A percentile compares a stretch with the other conserved stretches of the same genome.
phyloP scores from a whole-genome alignment of 2,329 filamentous ascomycete genomes.

The Colletotrichum tanaceti region DNA sequence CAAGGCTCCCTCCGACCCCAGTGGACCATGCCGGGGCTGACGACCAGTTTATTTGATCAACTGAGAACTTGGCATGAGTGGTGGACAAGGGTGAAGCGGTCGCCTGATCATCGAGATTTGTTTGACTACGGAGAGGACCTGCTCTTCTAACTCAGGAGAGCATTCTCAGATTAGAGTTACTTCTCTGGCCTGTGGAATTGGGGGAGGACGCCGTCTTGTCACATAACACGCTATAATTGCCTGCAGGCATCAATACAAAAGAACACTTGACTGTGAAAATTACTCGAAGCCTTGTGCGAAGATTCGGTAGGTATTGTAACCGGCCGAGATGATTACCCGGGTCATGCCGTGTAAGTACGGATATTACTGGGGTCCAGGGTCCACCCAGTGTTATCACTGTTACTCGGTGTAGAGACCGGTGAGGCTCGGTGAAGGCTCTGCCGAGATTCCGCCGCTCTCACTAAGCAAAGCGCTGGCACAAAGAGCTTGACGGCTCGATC shows the following conservation, averaged over 20 bases:
- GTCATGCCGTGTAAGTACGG: background rate
- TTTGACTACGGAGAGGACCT: slow-evolving; percentile 26
- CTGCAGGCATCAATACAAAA: background rate
- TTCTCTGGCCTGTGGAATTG: background rate
- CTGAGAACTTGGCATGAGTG: slow-evolving; percentile 51
- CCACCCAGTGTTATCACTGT: slow-evolving; percentile 6
- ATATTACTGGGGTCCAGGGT: slow-evolving; percentile 5
- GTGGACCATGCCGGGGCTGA: slow-evolving; percentile 49
- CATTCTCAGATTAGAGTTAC: background rate
- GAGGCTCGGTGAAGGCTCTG: slow-evolving; percentile 37
- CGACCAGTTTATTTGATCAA: slow-evolving; percentile 48
- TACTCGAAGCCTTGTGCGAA: no score
- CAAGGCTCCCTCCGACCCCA: slow-evolving; percentile 49
- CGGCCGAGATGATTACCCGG: background rate
- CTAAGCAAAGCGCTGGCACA: slow-evolving; percentile 32
- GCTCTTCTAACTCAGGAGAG: slow-evolving; percentile 30
- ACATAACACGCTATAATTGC: background rate
- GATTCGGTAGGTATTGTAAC: background rate
- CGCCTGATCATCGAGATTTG: background rate
- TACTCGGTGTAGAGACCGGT: slow-evolving; percentile 31
- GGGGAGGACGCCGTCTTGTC: background rate
- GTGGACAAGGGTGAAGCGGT: slow-evolving; percentile 44
- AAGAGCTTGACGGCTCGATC: slow-evolving; percentile 19
- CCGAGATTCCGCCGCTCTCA: slow-evolving; percentile 40
- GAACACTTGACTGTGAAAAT: background rate